These are phyloP conservation scores for Heterobasidion parviporum DNA, from an alignment of 1,284 basidiomycete genomes.

Conservation along the genomic window DNA sequence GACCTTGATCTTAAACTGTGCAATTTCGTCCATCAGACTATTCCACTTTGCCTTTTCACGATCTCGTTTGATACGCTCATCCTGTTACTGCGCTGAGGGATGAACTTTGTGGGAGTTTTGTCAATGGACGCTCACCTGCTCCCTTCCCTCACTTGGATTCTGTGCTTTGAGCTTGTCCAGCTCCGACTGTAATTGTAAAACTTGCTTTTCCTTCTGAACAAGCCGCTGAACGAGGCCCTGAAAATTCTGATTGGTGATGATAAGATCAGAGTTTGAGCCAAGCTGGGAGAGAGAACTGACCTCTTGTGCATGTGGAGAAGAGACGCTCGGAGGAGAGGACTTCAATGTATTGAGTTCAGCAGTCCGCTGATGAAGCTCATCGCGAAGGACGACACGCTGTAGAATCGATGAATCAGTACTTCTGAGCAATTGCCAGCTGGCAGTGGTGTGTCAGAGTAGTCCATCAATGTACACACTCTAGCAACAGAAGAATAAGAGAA, in stretches of 20 bases:
- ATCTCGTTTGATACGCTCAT: conserved; percentile 72
- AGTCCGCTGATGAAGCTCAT: conserved; percentile 48
- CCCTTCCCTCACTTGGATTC: conserved; percentile 46
- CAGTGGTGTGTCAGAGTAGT: not conserved
- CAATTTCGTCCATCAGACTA: conserved; percentile 69
- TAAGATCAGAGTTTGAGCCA: not conserved
- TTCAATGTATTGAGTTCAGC: conserved; percentile 63
- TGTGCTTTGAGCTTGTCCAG: conserved; percentile 55
- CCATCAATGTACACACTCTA: not conserved
- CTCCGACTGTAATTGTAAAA: conserved; percentile 65
- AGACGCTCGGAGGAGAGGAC: conserved; percentile 32
- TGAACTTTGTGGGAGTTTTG: not conserved
- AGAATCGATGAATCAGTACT: not conserved
- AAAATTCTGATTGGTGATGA: conserved; percentile 39
- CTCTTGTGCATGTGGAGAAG: too few relatives aligned
- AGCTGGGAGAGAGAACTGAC: not conserved
- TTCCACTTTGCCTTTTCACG: conserved; percentile 72
- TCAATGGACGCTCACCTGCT: conserved; percentile 38
- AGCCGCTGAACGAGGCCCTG: conserved; percentile 78
- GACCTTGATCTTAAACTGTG: conserved; percentile 64
- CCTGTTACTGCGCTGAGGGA: conserved; percentile 31
- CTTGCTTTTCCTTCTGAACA: conserved; percentile 80
- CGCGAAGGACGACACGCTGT: conserved; percentile 44
- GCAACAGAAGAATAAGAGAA: not conserved
- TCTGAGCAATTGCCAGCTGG: too few relatives aligned